Base-by-base conservation (phyloP, 2,329 filamentous ascomycete genomes). In the Fusarium euwallaceae region DNA sequence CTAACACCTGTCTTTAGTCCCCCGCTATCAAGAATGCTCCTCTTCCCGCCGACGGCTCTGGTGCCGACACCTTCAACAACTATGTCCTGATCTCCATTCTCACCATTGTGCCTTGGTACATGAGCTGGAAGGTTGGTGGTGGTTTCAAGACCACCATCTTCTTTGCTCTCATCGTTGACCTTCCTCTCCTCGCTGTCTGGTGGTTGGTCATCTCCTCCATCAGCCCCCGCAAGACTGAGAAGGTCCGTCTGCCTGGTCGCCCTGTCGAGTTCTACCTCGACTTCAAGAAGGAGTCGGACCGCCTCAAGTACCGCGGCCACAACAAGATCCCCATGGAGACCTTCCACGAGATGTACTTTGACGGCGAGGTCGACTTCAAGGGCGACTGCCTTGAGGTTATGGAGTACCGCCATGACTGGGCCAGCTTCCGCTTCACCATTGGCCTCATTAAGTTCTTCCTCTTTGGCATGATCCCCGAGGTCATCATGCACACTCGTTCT, bases 311-410 rank as follows among this genome's bases (percentile, higher is more conserved):
- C 86, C 88, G 89, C 77, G 94, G 94, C 83, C 89, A 89, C 83
- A 93, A 90, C 86, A 95, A 93, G 87, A 95, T 97, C 71, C 92
- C 95, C 64, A 93, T 97, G 88, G 93, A 97, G 87, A 97, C 95
- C 27, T 98, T 98, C 88, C 92, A 97, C 82, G 95, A 98, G 86
- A 97, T 96, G 93, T 98, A 98, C 89, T 97, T 98, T 85, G 93
- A 97, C 81, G 95, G 94, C 69, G 92, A 97, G 68, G 95, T 98
- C 74, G 95, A 98, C 78, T 96, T 98, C 89, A 98, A 98, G 84
- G 95, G 95, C 68, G 97, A 98, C 84, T 91, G 89, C 80, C 89
- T 98, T 73, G 96, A 98, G 81, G 88, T 94, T 58, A 86, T 98
- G 84, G 97, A 98, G 86, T 97, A 97, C 87, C 90, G 97, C 81